phyloP scores from a whole-genome alignment of 225 moss, liverwort and hornwort species.

The Polytrichum formosum region DNA sequence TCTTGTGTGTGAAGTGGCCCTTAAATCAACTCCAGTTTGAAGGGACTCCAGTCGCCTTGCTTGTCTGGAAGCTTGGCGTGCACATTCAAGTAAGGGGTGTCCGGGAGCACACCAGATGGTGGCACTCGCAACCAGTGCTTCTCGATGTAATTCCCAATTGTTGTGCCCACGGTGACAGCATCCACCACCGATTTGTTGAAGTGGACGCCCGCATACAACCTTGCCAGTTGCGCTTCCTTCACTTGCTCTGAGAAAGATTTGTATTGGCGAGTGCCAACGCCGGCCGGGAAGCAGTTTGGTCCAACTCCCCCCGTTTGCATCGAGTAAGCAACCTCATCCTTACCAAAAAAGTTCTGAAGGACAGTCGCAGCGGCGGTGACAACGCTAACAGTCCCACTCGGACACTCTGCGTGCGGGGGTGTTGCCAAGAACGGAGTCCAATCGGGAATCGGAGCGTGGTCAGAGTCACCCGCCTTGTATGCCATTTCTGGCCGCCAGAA shows the following conservation, averaged over 20 bases:
- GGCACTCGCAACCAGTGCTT: not conserved
- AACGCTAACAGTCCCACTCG: not conserved
- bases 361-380: not conserved
- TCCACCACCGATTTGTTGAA: conserved; percentile 4
- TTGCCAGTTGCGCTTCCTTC: not conserved
- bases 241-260: not conserved
- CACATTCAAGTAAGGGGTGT: conserved; percentile 1
- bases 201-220: conserved; percentile 8
- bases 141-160: not conserved
- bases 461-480: not conserved
- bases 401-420: not conserved
- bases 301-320: not conserved
- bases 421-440: not conserved
- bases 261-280: not conserved
- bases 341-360: conserved; percentile 2
- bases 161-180: not conserved
- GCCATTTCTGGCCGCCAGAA: conserved; percentile 10
- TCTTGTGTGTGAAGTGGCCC: too few species aligned
- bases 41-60: conserved; percentile 7
- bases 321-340: conserved; percentile 2
- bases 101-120: conserved; percentile 7
- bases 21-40: not conserved
- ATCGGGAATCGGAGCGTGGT: not conserved
- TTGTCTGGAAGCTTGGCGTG: not conserved
- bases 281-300: not conserved